Conservation (phyloP, 2,329 filamentous ascomycete species). For the Alternaria triticimaculans region DNA sequence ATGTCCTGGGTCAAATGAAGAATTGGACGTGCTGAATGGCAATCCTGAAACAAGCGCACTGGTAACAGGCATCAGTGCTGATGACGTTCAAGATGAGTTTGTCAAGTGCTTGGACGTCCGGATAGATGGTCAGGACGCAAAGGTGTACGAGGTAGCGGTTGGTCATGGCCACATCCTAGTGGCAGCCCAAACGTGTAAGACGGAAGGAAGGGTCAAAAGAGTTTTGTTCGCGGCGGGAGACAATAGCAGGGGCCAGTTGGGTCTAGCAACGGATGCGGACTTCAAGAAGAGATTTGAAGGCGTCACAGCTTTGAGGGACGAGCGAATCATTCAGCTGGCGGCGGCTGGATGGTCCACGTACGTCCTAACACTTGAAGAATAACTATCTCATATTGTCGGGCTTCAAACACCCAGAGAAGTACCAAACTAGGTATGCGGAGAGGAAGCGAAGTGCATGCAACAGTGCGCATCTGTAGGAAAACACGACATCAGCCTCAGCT, state of each 20-base stretch:
- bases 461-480: not conserved
- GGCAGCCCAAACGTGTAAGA: constrained; percentile 23
- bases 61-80: constrained; percentile 1
- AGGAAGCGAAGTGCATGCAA: not conserved
- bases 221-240: constrained; percentile 37
- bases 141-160: constrained; percentile 33
- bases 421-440: not conserved
- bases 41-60: not conserved
- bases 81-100: constrained; percentile 35
- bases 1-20: constrained; percentile 24
- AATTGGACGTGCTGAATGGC: constrained; percentile 24
- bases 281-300: constrained; percentile 32
- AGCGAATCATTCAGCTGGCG: constrained; percentile 23
- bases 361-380: constrained; percentile 16
- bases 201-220: not conserved
- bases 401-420: not conserved
- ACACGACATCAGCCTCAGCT: not conserved
- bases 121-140: constrained; percentile 27
- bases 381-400: not conserved
- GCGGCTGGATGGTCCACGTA: constrained; percentile 39
- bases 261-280: constrained; percentile 7
- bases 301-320: constrained; percentile 26
- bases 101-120: constrained; percentile 30
- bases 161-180: constrained; percentile 40
- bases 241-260: constrained; percentile 34